Conservation (phyloP, 1,139 yeast genomes). For the Yarrowia galli region DNA sequence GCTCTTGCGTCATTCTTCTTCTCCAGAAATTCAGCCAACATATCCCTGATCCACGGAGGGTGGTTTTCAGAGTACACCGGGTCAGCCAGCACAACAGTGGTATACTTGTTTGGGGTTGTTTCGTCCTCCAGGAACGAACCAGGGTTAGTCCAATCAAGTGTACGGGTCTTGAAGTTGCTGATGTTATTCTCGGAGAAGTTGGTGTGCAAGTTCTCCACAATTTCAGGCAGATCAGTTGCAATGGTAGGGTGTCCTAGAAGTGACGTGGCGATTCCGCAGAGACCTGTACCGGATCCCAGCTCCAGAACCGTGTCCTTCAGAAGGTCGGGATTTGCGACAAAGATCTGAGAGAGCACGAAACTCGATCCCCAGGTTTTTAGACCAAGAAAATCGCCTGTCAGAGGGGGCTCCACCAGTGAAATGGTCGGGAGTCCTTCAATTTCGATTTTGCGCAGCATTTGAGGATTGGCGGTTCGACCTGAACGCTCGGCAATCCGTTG, state of each 20-base stretch:
- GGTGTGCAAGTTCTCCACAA: constrained; percentile 66
- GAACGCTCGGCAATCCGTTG: constrained; percentile 78
- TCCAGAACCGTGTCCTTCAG: constrained; percentile 65
- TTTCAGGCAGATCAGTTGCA: constrained; percentile 81
- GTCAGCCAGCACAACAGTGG: constrained; percentile 77
- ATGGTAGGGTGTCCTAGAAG: constrained; percentile 59
- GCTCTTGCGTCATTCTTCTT: constrained; percentile 50
- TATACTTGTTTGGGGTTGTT: constrained; percentile 52
- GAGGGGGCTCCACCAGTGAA: constrained; percentile 75
- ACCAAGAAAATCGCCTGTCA: constrained; percentile 87
- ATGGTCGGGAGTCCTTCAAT: constrained; percentile 48
- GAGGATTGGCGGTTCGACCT: constrained; percentile 87
- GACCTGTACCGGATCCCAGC: constrained; percentile 93
- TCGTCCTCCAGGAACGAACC: constrained; percentile 49
- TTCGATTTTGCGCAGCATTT: constrained; percentile 60
- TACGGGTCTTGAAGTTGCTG: constrained; percentile 53
- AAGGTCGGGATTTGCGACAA: constrained; percentile 50
- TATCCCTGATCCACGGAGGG: constrained; percentile 72
- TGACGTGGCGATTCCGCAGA: constrained; percentile 74
- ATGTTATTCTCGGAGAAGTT: constrained; percentile 56
- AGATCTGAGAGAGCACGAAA: constrained; percentile 65
- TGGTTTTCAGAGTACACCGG: constrained; percentile 87
- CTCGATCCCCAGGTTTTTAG: constrained; percentile 97
- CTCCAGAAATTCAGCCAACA: constrained; percentile 58
- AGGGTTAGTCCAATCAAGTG: constrained; percentile 81